phyloP scores from a whole-genome alignment of 768 basidiomycete genomes.

The Xerocomus potaroensis region DNA sequence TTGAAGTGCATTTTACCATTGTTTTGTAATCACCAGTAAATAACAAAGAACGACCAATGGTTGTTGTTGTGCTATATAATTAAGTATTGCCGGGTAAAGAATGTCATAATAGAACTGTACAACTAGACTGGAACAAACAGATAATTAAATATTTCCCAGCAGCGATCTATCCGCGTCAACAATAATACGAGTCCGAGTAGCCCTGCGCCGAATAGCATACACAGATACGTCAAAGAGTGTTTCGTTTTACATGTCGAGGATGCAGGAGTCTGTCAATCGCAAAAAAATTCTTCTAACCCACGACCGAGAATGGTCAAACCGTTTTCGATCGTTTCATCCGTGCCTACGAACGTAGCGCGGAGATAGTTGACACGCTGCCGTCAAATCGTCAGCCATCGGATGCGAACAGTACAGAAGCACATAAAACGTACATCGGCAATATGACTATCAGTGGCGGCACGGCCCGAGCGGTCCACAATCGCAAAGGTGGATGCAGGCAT shows the following conservation, averaged over 20 bases:
- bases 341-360: slow-evolving; percentile 48
- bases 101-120: too few relatives aligned
- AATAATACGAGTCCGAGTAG: not conserved
- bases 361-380: slow-evolving; percentile 39
- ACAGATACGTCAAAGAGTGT: not conserved
- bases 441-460: slow-evolving; percentile 19
- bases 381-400: not conserved
- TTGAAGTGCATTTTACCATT: too few relatives aligned
- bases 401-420: not conserved
- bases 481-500: slow-evolving; percentile 48
- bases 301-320: slow-evolving; percentile 40
- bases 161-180: not conserved
- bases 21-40: too few relatives aligned
- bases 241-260: not conserved
- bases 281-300: slow-evolving; percentile 37
- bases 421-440: slow-evolving; percentile 39
- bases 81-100: too few relatives aligned
- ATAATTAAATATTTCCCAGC: not conserved
- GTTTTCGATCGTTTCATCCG: slow-evolving; percentile 42
- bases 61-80: too few relatives aligned
- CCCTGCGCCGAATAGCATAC: not conserved
- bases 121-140: too few relatives aligned
- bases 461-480: slow-evolving; percentile 31
- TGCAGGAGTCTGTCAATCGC: slow-evolving; percentile 4
- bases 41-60: too few relatives aligned